Conservation (phyloP, 176 grass and related monocot genomes). For the Themeda triandra region DNA sequence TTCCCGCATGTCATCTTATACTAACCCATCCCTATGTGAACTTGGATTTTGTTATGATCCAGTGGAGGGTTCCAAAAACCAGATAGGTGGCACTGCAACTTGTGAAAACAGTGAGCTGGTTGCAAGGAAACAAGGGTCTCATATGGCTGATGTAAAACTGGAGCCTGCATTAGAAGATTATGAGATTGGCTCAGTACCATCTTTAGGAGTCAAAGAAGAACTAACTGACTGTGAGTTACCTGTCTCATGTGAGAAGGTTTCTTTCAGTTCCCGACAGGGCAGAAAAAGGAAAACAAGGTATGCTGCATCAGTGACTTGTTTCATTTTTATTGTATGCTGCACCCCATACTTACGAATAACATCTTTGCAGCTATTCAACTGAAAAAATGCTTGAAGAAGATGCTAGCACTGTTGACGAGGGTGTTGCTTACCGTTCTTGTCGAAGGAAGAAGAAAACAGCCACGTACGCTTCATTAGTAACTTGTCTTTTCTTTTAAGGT, state of each 20-base stretch:
- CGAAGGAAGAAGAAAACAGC: constrained; percentile 74
- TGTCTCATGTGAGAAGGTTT: constrained; percentile 15
- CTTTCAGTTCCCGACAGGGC: constrained; percentile 24
- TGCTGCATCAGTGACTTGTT: constrained; percentile 10
- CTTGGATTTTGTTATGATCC: not conserved
- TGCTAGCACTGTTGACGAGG: constrained; percentile 18
- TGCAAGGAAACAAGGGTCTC: not conserved
- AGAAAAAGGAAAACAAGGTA: constrained; percentile 71
- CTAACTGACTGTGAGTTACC: constrained; percentile 1
- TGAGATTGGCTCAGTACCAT: constrained; percentile 13
- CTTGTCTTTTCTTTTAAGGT: constrained; percentile 18
- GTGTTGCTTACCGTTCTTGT: constrained; percentile 27
- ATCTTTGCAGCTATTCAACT: constrained; percentile 56
- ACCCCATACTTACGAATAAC: constrained; percentile 16
- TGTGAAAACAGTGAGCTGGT: constrained; percentile 10
- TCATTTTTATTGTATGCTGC: constrained; percentile 11
- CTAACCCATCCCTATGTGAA: not conserved
- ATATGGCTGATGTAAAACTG: constrained; percentile 41
- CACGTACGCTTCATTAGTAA: constrained; percentile 52
- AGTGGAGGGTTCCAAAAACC: not conserved
- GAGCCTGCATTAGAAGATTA: constrained; percentile 31
- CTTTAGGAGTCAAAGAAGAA: constrained; percentile 40
- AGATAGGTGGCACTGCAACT: not conserved
- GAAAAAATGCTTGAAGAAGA: constrained; percentile 62
- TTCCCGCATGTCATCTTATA: not conserved